Base-by-base conservation (phyloP, 352 stramenopile species). In the Phytophthora cajani region DNA sequence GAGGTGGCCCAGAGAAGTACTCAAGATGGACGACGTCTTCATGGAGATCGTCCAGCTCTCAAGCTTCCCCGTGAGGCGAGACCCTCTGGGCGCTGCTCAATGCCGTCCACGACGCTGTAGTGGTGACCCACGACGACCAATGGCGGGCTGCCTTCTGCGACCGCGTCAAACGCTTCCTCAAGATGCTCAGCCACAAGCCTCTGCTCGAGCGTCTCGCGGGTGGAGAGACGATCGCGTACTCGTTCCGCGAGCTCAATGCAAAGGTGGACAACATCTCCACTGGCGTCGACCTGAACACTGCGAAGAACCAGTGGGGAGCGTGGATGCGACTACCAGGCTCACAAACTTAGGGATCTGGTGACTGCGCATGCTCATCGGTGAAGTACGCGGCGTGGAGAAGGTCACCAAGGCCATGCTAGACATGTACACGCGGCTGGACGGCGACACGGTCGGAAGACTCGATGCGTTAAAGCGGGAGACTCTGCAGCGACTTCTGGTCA, bases 131-230 rank as follows among this genome's bases (percentile, higher is more conserved):
- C 16, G 60, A 60, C 17, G 23, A 60, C 8, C 23, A 60, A 11
- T 67, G 32, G 19, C 49, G 2, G 33, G 32, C 7, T 23, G n/a
- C 4, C 21, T 66, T 38, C 33, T 58, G 59, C 14, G 16, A 62
- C 14, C 8, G 60, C 21, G 16, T 62, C 17, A 47, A 32, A 23
- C 12, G 27, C 5, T 69, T 73, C 30, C 33, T 71, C 2, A 64
- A 56, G 36, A 14, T 72, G 44, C 49, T 75, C 33, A 58, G 63
- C 40, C 19, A 14, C 9, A 40, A 33, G 8, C 44, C 55, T 6
- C 23, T 69, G 16, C 32, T 76, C 14, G 21, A 62, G 30, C 64
- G 69, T 10, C 64, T 72, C 5, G 69, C 69, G 14, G 61, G 27
- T 14, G 56, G 44, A 5, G 63, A 72, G 27, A 49, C 46, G 1